Conservation (phyloP, 371 early-diverging fungal genomes). For the Lichtheimia ramosa region DNA sequence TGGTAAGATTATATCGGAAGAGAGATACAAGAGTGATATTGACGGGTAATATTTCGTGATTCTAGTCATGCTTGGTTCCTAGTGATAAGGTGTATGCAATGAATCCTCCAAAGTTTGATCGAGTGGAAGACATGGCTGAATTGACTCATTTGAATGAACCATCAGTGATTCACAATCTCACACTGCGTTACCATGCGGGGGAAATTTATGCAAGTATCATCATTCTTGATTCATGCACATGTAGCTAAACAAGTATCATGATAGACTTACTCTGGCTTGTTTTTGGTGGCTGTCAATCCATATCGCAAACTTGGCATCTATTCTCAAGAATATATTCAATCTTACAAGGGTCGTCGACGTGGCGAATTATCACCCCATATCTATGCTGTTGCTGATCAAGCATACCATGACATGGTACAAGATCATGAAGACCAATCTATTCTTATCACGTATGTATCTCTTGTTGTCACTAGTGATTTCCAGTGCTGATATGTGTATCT, state of each 20-base stretch:
- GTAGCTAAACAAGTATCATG: not conserved
- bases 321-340: constrained; percentile 75
- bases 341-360: constrained; percentile 86
- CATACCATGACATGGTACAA: constrained; percentile 95
- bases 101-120: constrained; percentile 99
- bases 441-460: constrained; percentile 85
- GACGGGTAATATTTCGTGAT: not conserved
- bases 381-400: constrained; percentile 93
- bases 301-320: constrained; percentile 95
- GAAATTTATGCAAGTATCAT: constrained; percentile 84
- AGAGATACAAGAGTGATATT: not conserved
- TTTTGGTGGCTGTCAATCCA: constrained; percentile 99
- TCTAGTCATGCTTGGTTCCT: constrained; percentile 63
- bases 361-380: constrained; percentile 96
- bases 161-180: constrained; percentile 96
- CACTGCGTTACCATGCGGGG: constrained; percentile 86
- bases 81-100: constrained; percentile 89
- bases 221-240: not conserved
- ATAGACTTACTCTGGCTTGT: constrained; percentile 99
- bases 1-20: constrained; percentile 47
- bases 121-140: constrained; percentile 98
- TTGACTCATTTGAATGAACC: constrained; percentile 98
- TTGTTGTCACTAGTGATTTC: not conserved
- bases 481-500: not conserved
- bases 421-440: constrained; percentile 97